A percentile compares a stretch with the other conserved stretches of the same genome.
These are phyloP conservation scores for Polysphondylium violaceum DNA, from an alignment of 78 protist species.

Conservation along the genomic window DNA sequence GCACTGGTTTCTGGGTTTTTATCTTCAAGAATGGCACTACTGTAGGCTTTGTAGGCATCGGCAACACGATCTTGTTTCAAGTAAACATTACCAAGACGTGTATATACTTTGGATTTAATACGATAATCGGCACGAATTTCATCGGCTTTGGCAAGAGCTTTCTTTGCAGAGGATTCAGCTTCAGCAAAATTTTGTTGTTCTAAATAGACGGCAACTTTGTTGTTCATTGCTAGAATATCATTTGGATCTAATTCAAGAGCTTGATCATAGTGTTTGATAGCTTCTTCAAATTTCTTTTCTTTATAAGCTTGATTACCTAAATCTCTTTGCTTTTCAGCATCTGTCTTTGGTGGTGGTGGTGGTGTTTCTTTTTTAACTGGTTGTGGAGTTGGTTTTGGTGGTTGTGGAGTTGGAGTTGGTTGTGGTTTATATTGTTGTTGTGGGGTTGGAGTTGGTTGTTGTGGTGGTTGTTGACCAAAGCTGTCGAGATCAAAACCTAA, in stretches of 20 bases:
- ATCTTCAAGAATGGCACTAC: conserved; percentile 84
- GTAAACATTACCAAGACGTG: conserved; percentile 84
- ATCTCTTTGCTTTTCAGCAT: conserved; percentile 84
- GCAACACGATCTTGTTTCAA: conserved; percentile 39
- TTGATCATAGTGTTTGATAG: conserved; percentile 78
- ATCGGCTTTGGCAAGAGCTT: conserved; percentile 80
- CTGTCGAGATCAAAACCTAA: conserved; percentile 70
- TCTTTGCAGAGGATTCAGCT: conserved; percentile 69
- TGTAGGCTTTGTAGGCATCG: conserved; percentile 83
- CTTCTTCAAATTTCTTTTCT: conserved; percentile 83
- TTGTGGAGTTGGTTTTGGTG: conserved; percentile 8
- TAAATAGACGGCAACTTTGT: conserved; percentile 88
- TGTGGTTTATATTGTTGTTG: neutral
- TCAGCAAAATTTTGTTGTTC: conserved; percentile 77
- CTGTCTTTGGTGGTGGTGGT: conserved; percentile 41
- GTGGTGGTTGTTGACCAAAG: neutral
- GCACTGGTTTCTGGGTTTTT: conserved; percentile 78
- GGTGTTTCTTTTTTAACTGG: conserved; percentile 11
- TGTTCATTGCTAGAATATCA: conserved; percentile 81
- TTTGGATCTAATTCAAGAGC: conserved; percentile 79
- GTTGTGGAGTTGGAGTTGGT: neutral
- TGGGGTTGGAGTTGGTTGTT: conserved; percentile 10
- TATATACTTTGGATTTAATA: conserved; percentile 62
- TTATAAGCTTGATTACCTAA: conserved; percentile 89
- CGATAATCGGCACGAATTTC: conserved; percentile 83